Evolutionary conservation across 2,329 filamentous ascomycete species (phyloP), one percentile per base, ranked within the genome.

Genomic region (Trichoderma citrinoviride): DNA sequence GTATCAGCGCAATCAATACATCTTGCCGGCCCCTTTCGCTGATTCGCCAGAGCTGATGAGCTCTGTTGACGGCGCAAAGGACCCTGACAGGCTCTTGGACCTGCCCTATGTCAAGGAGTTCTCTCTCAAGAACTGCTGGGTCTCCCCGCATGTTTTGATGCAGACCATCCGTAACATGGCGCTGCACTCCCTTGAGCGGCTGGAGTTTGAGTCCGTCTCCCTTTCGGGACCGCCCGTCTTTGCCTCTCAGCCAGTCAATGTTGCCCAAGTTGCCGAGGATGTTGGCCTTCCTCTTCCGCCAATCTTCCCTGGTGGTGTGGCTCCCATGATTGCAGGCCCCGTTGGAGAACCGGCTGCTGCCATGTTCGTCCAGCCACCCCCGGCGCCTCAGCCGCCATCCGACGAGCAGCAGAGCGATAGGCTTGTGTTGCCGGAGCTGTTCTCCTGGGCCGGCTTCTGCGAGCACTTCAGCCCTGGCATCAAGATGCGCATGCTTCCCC

Each of bases 51-150:
- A 68, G 5, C 58, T 70, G 46, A 78, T 80, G 76, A 65, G 70
- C 10, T 53, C 58, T 3, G 67, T 68, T 1, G 68, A 74, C 7
- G 68, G 71, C n/a, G 74, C 78, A 41, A 72, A 71, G 12, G 70
- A 73, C 17, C 70, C 73, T 43, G 70, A 77, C 0, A 72, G 76
- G 29, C 65, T 87, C 6, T 72, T 88, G n/a, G 73, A 74, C 1
- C 80, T 92, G 50, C 84, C 83, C 3, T 74, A 84, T 69, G 73
- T 91, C 25, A 78, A 85, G 66, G 78, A 85, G 56, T 74, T 92
- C 2, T 87, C 83, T 0, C 77, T 91, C 8, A 85, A 85, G 69
- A 91, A 91, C 70, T 90, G 88, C 75, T 91, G 88, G 87, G 77
- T 86, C 14, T 83, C 83, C 3, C 88, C 89, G 0, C 78, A 82